phyloP scores from a whole-genome alignment of 2,329 filamentous ascomycete genomes.

The Colletotrichum salicis region DNA sequence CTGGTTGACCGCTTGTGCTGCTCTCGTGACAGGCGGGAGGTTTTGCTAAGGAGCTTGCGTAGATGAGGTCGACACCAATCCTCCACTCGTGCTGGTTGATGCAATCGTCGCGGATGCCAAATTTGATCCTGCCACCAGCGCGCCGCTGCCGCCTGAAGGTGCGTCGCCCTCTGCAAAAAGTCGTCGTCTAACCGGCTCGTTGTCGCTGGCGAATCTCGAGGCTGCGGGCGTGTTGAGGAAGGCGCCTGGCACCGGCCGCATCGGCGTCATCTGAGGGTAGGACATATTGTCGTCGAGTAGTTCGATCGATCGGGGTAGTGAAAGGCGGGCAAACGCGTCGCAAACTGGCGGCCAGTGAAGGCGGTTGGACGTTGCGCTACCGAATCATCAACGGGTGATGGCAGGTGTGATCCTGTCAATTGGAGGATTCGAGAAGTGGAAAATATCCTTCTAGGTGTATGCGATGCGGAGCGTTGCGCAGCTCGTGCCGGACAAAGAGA shows the following conservation, averaged over 20 bases:
- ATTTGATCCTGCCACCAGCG: slow-evolving; percentile 18
- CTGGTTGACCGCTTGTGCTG: slow-evolving; percentile 84
- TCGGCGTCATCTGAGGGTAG: slow-evolving; percentile 70
- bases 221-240: slow-evolving; percentile 77
- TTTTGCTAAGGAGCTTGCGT: slow-evolving; percentile 58
- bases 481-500: slow-evolving; percentile 22
- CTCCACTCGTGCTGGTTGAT: slow-evolving; percentile 41
- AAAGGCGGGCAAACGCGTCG: slow-evolving; percentile 31
- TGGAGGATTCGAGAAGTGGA: not conserved
- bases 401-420: slow-evolving; percentile 25
- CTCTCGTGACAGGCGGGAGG: slow-evolving; percentile 79
- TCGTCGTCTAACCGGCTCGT: slow-evolving; percentile 62
- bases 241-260: slow-evolving; percentile 78
- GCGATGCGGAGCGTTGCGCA: slow-evolving; percentile 13
- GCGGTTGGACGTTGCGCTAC: slow-evolving; percentile 37
- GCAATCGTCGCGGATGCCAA: slow-evolving; percentile 40
- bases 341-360: slow-evolving; percentile 36
- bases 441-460: not conserved
- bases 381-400: slow-evolving; percentile 44
- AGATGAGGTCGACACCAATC: slow-evolving; percentile 46
- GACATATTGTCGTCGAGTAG: slow-evolving; percentile 56
- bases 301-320: slow-evolving; percentile 5
- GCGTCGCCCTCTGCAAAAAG: slow-evolving; percentile 54
- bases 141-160: slow-evolving; percentile 24
- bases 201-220: slow-evolving; percentile 52